These are phyloP conservation scores for Protomyces macrosporus DNA, from an alignment of 1,139 yeast species.

Conservation along the genomic window DNA sequence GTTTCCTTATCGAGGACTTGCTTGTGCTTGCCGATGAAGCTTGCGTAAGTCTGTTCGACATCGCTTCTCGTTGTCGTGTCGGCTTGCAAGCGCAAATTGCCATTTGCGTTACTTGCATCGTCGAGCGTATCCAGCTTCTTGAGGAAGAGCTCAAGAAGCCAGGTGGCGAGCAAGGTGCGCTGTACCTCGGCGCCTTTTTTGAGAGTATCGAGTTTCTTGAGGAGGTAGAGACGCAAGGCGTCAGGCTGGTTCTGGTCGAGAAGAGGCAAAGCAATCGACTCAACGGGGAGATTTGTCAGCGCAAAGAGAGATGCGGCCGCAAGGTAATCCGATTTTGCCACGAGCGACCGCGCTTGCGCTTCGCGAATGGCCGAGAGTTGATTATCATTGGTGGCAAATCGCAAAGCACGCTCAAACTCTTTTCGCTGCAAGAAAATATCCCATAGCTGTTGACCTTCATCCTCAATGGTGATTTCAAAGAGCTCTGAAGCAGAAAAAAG, in stretches of 20 bases:
- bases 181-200: constrained; percentile 40
- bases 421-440: constrained; percentile 57
- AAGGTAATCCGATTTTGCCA: constrained; percentile 39
- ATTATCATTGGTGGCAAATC: constrained; percentile 44
- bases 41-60: constrained; percentile 44
- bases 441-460: constrained; percentile 77
- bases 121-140: constrained; percentile 49
- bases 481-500: constrained; percentile 49
- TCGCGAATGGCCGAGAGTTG: constrained; percentile 54
- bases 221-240: constrained; percentile 56
- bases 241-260: constrained; percentile 45
- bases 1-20: constrained; percentile 56
- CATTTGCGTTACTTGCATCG: constrained; percentile 39
- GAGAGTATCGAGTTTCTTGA: constrained; percentile 46
- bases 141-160: constrained; percentile 70
- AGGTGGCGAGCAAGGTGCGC: constrained; percentile 65
- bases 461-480: constrained; percentile 61
- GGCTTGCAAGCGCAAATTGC: constrained; percentile 32
- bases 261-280: constrained; percentile 60
- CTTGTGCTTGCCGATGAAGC: constrained; percentile 51
- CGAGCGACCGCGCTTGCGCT: constrained; percentile 58
- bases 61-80: constrained; percentile 5
- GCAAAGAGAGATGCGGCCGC: constrained; percentile 66
- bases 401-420: constrained; percentile 64
- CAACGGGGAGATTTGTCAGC: constrained; percentile 61